phyloP scores from a whole-genome alignment of 352 stramenopile genomes.

The Thalassiosira livingstoniorum region DNA sequence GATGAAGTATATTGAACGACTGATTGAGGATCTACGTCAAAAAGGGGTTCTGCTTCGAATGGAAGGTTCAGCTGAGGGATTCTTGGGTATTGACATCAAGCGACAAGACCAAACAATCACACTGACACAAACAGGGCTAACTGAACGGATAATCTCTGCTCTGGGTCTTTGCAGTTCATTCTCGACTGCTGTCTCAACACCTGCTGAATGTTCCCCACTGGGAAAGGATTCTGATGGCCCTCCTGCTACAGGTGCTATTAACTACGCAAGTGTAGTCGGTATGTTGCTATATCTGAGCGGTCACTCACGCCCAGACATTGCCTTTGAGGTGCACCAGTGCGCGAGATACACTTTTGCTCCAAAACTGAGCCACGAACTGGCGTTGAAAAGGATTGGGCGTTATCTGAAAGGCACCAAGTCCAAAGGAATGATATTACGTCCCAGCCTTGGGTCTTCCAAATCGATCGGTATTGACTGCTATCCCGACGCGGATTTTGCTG shows the following conservation, averaged over 20 bases:
- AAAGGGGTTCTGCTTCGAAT: constrained; percentile 37
- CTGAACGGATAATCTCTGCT: constrained; percentile 45
- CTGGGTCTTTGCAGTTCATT: constrained; percentile 16
- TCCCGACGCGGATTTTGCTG: constrained; percentile 13
- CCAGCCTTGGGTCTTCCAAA: no score
- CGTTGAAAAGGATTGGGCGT: neutral
- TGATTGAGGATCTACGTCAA: constrained; percentile 42
- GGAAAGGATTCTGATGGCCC: constrained; percentile 8
- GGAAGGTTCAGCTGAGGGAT: constrained; percentile 55
- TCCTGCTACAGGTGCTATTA: constrained; percentile 5
- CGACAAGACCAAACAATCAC: constrained; percentile 8
- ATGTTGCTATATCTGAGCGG: neutral
- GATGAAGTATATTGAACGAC: constrained; percentile 29
- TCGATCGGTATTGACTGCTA: constrained; percentile 35
- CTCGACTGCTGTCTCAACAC: neutral
- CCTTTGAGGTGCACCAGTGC: constrained; percentile 45
- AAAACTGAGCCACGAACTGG: neutral
- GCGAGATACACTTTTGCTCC: constrained; percentile 36
- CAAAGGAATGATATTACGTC: neutral
- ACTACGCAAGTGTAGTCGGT: constrained; percentile 42
- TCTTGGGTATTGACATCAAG: constrained; percentile 64
- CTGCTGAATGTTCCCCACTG: constrained; percentile 15
- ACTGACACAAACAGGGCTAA: constrained; percentile 52
- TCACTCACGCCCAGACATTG: neutral
- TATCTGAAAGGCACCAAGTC: neutral